Percentiles rank a stretch among this genome's conserved stretches.
Evolutionary conservation across 306 rosid species (phyloP).

Genomic region (Macrotyloma uniflorum): DNA sequence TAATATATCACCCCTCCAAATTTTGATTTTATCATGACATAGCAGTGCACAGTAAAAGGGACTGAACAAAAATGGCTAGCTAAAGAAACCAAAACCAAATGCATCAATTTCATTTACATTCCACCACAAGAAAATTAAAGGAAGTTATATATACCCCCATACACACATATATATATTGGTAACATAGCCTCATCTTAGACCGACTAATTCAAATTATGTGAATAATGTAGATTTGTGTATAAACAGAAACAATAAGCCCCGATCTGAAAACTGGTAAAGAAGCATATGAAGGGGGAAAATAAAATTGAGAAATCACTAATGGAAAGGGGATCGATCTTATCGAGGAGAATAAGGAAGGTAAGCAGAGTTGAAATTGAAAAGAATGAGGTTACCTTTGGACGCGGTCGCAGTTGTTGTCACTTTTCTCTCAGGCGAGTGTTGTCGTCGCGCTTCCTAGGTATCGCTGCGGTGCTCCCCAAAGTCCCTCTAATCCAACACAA

Average conservation of each 20-base stretch:
- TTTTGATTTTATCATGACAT: background rate
- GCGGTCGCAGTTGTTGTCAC: background rate
- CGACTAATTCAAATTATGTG: background rate
- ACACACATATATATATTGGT: background rate
- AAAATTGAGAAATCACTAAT: background rate
- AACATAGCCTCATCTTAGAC: background rate
- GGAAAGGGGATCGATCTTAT: constrained; percentile 7
- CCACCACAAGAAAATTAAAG: background rate
- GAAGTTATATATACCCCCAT: background rate
- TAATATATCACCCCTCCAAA: background rate
- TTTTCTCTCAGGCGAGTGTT: background rate
- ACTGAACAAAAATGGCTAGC: constrained; percentile 64
- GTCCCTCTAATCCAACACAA: background rate
- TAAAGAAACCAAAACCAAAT: constrained; percentile 50
- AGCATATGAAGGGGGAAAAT: background rate
- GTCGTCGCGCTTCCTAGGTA: background rate
- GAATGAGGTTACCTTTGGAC: background rate
- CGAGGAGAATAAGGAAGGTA: background rate
- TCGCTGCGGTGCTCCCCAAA: background rate
- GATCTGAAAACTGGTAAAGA: constrained; percentile 36
- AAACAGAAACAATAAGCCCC: background rate
- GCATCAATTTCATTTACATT: background rate
- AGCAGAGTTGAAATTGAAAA: constrained; percentile 3
- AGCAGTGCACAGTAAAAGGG: background rate
- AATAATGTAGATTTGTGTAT: background rate